phyloP scores from a whole-genome alignment of 495 filamentous ascomycete species.

The Penicillium arizonense region DNA sequence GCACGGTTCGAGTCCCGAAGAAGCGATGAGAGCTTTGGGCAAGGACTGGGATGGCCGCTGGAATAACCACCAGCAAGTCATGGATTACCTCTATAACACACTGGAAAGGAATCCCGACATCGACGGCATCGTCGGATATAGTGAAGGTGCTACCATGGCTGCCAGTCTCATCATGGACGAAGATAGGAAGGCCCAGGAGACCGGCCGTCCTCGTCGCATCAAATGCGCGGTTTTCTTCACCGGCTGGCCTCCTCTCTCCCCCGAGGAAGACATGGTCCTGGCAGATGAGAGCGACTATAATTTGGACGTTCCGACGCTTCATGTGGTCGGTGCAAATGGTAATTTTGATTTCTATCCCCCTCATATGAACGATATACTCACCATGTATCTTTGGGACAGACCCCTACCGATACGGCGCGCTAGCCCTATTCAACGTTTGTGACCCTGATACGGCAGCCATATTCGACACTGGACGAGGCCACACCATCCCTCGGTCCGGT shows the following conservation, averaged over 20 bases:
- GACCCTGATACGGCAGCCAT: constrained; percentile 45
- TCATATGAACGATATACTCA: neutral
- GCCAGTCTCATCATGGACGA: constrained; percentile 52
- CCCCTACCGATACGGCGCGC: constrained; percentile 50
- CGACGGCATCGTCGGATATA: constrained; percentile 57
- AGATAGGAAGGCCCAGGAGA: constrained; percentile 28
- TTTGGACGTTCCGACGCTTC: constrained; percentile 51
- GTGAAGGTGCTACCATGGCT: constrained; percentile 59
- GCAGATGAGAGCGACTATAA: constrained; percentile 46
- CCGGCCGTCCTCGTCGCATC: constrained; percentile 41
- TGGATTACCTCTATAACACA: constrained; percentile 26
- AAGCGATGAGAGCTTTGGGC: constrained; percentile 43
- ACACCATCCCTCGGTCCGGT: constrained; percentile 55
- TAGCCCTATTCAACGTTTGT: constrained; percentile 58
- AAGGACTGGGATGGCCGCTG: constrained; percentile 19
- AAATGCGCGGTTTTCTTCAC: constrained; percentile 57
- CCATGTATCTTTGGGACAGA: too few species aligned
- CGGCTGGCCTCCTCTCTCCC: constrained; percentile 52
- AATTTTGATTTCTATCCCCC: constrained; percentile 1
- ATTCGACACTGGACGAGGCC: constrained; percentile 56
- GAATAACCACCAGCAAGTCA: constrained; percentile 22
- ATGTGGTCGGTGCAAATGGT: constrained; percentile 55
- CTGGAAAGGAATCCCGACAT: constrained; percentile 27
- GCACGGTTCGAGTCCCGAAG: constrained; percentile 46
- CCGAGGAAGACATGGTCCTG: constrained; percentile 40